Base-by-base conservation (phyloP, 768 basidiomycete species). In the Suillus occidentalis region DNA sequence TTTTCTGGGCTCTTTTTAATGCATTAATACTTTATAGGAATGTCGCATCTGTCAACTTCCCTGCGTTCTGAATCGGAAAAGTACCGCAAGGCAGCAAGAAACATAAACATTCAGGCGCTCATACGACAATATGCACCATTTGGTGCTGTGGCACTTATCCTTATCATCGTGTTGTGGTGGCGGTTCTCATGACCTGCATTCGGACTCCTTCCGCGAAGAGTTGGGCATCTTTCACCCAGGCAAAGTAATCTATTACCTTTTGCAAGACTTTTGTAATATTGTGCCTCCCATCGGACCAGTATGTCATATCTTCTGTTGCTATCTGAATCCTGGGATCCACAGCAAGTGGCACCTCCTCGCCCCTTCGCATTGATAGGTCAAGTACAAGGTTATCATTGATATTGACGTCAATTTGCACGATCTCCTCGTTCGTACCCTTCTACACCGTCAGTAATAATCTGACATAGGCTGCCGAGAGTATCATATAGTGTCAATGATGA, bases 1-100 rank as follows among this genome's bases (percentile, higher is more conserved):
- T 25, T 31, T 2, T 36, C 37, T 12, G n/a, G 6, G 47, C 36
- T 28, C 40, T 20, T 49, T 22, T 39, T 70, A 28, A 66, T 66
- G 39, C 22, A 7, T 20, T 62, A 25, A 43, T 22, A 36, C 59
- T 31, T 42, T 65, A 14, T 70, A 97, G 95, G 91, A 74, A 99
- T 99, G 97, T 97, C 95, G 25, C 93, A 96, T 74, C 82, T 99
- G 62, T 98, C 96, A 28, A 94, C 91, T 3, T 97, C 95, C 8
- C 83, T 99, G 43, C 89, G 95, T 56, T 91, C 96, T 56, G 97
- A 99, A 78, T 97, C 95, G 20, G 93, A 97, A 80, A 99, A 94
- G 80, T 99, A 99, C 78, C 89, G 97, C 59, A 96, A 92, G 79
- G 94, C 95, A 34, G 95, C 97, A 31, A 84, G 92, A 69, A 95